A percentile compares a stretch with the other conserved stretches of the same genome.
Conservation (phyloP, 2,329 filamentous ascomycete genomes). For the Ciborinia camelliae region DNA sequence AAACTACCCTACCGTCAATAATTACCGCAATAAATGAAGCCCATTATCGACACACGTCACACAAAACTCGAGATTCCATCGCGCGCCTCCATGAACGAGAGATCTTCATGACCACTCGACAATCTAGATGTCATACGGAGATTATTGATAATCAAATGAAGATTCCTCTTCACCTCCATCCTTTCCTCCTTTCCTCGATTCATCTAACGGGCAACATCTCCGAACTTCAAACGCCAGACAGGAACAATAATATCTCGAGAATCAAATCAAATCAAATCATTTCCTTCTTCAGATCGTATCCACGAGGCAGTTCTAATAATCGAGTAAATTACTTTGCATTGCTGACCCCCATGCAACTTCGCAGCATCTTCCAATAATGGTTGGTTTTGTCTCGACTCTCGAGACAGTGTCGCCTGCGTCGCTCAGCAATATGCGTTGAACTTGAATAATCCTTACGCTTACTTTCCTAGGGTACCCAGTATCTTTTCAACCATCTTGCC, state of each 20-base stretch:
- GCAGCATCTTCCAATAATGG: not conserved
- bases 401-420: not conserved
- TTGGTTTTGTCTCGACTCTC: not conserved
- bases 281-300: not conserved
- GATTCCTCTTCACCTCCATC: not conserved
- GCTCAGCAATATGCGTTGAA: not conserved
- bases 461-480: not conserved
- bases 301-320: not conserved
- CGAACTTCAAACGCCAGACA: not conserved
- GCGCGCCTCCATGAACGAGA: not conserved
- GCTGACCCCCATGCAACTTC: slow-evolving; percentile 4
- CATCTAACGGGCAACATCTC: slow-evolving; percentile 6
- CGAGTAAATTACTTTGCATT: not conserved
- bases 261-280: slow-evolving; percentile 1
- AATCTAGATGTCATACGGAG: not conserved
- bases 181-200: not conserved
- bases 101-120: not conserved
- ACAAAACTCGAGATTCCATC: not conserved
- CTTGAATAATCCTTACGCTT: slow-evolving; percentile 1
- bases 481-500: not conserved
- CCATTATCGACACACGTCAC: slow-evolving; percentile 1
- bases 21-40: not conserved
- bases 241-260: not conserved
- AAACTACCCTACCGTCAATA: not conserved
- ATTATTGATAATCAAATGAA: not conserved